Conservation (phyloP, 768 basidiomycete genomes). For the Neoboletus subvelutipes region DNA sequence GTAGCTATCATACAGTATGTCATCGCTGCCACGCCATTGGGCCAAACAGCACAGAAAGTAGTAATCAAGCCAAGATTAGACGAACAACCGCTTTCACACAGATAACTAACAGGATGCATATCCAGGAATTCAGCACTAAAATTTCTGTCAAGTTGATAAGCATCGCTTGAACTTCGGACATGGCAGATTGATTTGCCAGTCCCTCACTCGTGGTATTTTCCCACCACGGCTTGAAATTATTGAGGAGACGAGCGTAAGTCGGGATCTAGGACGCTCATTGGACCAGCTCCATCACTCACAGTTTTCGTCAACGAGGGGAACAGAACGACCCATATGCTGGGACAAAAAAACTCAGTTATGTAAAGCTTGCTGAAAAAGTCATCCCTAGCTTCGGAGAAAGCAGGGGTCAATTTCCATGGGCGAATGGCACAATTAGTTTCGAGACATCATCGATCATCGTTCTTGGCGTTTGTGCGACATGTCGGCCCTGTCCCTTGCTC, state of each 20-base stretch:
- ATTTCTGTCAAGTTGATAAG: neutral
- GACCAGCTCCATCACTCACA: neutral
- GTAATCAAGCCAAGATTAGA: slow-evolving; percentile 1
- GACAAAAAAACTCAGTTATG: too few relatives aligned
- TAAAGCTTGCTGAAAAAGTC: neutral
- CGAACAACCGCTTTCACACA: neutral
- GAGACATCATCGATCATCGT: neutral
- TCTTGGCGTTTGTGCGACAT: neutral
- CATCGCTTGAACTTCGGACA: too few relatives aligned
- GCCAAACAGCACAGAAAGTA: slow-evolving; percentile 31
- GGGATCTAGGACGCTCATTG: neutral
- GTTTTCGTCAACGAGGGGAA: neutral
- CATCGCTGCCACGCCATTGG: slow-evolving; percentile 41
- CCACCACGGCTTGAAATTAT: neutral
- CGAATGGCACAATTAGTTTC: neutral
- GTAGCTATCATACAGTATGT: slow-evolving; percentile 31
- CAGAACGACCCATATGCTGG: neutral
- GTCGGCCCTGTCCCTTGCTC: neutral
- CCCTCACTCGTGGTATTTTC: neutral
- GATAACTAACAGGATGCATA: neutral
- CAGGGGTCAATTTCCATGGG: neutral
- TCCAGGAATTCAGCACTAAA: slow-evolving; percentile 1
- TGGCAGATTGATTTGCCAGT: too few relatives aligned
- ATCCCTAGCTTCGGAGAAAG: neutral
- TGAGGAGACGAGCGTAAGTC: neutral